Base-by-base conservation (phyloP, 148 eudicot species). In the Nepenthes gracilis region DNA sequence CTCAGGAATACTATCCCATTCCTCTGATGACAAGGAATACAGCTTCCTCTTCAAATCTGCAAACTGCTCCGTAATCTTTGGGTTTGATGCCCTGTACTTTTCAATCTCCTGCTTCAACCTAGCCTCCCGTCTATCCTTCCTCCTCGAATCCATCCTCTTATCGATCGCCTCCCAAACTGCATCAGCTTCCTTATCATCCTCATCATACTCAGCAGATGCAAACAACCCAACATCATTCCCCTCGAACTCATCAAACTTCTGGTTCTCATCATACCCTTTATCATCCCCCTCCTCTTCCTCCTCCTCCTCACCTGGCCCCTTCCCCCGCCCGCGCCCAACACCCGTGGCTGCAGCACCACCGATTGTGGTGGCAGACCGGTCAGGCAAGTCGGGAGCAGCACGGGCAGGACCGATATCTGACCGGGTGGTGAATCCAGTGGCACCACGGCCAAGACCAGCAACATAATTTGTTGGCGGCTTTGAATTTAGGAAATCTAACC, bases 401-500 rank as follows among this genome's bases (percentile, higher is more conserved):
- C 96, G 84, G 36, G 96, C 98, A 0, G 94, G 98, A 2, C 98
- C 96, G 15, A 93, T 93, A 79, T 93, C 96, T 0, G 98, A 93
- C 66, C 96, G 83, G 50, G 98, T 93, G 13, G 98, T 93, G 78
- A 88, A 93, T 13, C 96, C 98, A 1, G 96, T 93, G 1, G 96
- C 96, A 47, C 96, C 98, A 73, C 98, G 98, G 7, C 98, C 98
- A 54, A 93, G 77, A 23, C 98, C 98, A 1, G 96, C 96, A 5
- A 88, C 98, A 57, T 93, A 93, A 67, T 93, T 93, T 2, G 88
- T 51, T 0, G 96, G 96, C 1, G 98, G 96, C 10, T 77, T 86
- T 10, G 88, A 72, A 67, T 80, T 82, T 23, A 93, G 65, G 54
- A 93, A 88, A 2, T 86, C 98, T 1, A 83, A 55, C 67, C 86